Evolutionary conservation across 2,329 filamentous ascomycete genomes (phyloP), one percentile per base, ranked within the genome.

Genomic region (Fusarium nygamai): DNA sequence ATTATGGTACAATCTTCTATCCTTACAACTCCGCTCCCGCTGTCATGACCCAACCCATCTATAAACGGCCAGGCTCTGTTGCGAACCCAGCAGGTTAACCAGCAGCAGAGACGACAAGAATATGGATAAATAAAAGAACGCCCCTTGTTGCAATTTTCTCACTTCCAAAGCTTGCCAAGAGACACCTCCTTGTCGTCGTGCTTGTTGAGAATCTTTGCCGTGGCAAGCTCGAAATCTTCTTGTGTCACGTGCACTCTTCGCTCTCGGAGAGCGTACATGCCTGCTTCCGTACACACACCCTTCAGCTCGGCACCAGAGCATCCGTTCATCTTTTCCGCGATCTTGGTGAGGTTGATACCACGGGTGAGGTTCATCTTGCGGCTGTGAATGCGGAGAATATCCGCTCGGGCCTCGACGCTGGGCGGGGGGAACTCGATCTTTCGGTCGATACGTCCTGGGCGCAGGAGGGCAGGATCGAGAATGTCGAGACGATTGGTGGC

Each of bases 241-340:
- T 99, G 96, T 43, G 96, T 99, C 76, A 99, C 96, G 83, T 99
- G 96, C 67, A 99, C 96, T 85, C 96, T 92, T 81, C 96, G 89
- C 86, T 99, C 96, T 78, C 96, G 92, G 74, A 99, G 88, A 20
- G 96, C 96, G 82, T 96, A 99, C 96, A 99, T 99, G 79, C 96
- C 96, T 6, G 96, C 95, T 85, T 99, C 96, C 51, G 96, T 99
- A 84, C 96, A 99, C 54, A 99, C 96, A 86, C 96, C 96, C 91
- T 99, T 99, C 78, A 99, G 86, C 85, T 99, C 96, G 62, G 96
- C 96, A 70, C 96, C 96, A 7, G 95, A 98, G 85, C 96, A 99
- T 59, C 96, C 96, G 81, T 98, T 98, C 96, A 99, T 99, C 90
- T 98, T 98, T 88, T 99, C 96, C 36, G 96, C 96, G 79, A 98